Evolutionary conservation across 768 basidiomycete species (phyloP), one percentile per base, ranked within the genome.

Genomic region (Boletales sp.): DNA sequence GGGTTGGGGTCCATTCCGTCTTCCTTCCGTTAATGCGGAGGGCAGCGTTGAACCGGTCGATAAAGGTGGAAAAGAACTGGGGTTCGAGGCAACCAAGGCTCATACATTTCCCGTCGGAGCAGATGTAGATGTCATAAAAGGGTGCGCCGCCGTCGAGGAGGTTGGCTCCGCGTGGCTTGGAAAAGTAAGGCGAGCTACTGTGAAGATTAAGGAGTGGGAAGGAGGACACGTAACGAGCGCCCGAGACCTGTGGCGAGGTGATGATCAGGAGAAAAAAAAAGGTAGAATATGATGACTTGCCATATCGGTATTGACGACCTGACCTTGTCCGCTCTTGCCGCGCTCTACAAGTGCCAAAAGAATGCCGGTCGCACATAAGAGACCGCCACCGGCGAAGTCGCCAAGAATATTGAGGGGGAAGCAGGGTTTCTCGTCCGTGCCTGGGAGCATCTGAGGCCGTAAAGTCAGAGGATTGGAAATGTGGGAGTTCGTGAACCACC

Each of bases 311-410:
- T 86, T 74, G 38, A 93, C 81, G 12, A 92, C 72, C 63, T 91
- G 88, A 8, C 90, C 90, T 12, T 71, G 75, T 4, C 84, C 84
- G 56, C 76, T 88, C 52, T 66, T 76, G 24, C 69, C 71, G 40
- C 88, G 79, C 55, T 89, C 85, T 30, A 89, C 60, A 12, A 93
- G 70, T 1, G 90, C 90, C 8, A 90, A 73, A 11, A 93, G 74
- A 45, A 91, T 82, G 6, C 89, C 87, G 21, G 81, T 64, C 0
- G 78, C 86, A 53, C 86, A 89, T 53, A 81, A 76, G 27, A 89
- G 64, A 8, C 89, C 88, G 5, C 90, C 90, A 3, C 88, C 90
- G 1, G 85, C 90, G 65, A 92, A 91, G 60, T 91, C 90, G 11
- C 83, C 88, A 6, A 92, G 73, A 13, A 91, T 61, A 58, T 93